These are phyloP conservation scores for Volvox africanus DNA, from an alignment of 139 green algal genomes.

Conservation along the genomic window DNA sequence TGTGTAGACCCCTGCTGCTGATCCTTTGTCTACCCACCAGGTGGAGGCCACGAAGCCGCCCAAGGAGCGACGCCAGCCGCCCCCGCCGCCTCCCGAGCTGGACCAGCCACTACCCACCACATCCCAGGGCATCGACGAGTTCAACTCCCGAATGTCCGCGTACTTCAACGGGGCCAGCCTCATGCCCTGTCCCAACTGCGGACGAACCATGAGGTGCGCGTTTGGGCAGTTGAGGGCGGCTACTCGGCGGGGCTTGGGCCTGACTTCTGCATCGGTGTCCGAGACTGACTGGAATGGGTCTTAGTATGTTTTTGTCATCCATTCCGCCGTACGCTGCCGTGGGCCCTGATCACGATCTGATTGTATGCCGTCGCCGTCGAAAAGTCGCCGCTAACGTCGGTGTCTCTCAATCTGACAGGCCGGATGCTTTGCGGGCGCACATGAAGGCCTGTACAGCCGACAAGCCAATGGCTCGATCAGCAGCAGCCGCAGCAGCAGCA, in stretches of 20 bases:
- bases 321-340: too few species aligned
- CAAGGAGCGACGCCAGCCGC: slow-evolving; percentile 60
- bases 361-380: too few species aligned
- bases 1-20: too few species aligned
- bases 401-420: not conserved
- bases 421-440: slow-evolving; percentile 58
- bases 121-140: slow-evolving; percentile 55
- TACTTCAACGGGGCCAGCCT: slow-evolving; percentile 48
- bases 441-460: slow-evolving; percentile 62
- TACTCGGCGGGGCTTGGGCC: too few species aligned
- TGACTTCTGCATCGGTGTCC: too few species aligned
- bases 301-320: too few species aligned
- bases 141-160: slow-evolving; percentile 68
- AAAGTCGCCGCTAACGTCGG: too few species aligned
- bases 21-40: not conserved
- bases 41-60: slow-evolving; percentile 50
- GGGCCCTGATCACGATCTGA: too few species aligned
- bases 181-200: slow-evolving; percentile 56
- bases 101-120: slow-evolving; percentile 61
- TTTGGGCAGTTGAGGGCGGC: too few species aligned
- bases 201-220: slow-evolving; percentile 56
- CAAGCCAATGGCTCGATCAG: not conserved
- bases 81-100: slow-evolving; percentile 64
- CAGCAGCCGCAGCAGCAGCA: not conserved
- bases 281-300: too few species aligned